These are phyloP conservation scores for Cadophora gregata DNA, from an alignment of 2,329 filamentous ascomycete genomes.

Conservation along the genomic window DNA sequence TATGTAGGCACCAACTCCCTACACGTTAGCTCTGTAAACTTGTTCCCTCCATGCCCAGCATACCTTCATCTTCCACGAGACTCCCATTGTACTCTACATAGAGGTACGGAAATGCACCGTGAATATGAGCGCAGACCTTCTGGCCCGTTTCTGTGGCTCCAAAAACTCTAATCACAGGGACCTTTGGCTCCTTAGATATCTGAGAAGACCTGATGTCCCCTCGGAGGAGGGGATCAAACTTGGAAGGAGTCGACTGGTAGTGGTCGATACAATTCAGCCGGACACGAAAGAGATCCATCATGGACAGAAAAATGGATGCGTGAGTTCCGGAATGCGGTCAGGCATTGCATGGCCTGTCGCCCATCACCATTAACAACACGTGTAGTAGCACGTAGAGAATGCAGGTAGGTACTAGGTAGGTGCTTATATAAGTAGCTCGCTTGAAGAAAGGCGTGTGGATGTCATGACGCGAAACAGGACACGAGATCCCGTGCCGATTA, in stretches of 20 bases:
- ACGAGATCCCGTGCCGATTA: constrained; percentile 20
- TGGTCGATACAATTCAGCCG: constrained; percentile 95
- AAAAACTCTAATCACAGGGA: constrained; percentile 89
- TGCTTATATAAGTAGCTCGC: too few relatives aligned
- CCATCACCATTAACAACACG: not conserved
- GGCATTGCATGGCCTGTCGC: constrained; percentile 21
- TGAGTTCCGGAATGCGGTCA: constrained; percentile 11
- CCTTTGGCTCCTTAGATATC: constrained; percentile 68
- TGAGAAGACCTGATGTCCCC: constrained; percentile 65
- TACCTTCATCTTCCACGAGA: constrained; percentile 71
- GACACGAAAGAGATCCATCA: constrained; percentile 82
- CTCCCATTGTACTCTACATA: constrained; percentile 84
- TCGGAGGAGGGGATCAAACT: constrained; percentile 80
- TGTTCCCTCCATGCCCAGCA: constrained; percentile 38
- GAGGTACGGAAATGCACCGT: constrained; percentile 95
- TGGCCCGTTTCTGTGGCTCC: constrained; percentile 93
- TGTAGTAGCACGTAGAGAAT: too few relatives aligned
- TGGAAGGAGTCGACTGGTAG: constrained; percentile 81
- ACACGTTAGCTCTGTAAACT: constrained; percentile 28
- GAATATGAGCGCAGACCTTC: constrained; percentile 94
- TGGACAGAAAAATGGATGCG: constrained; percentile 15
- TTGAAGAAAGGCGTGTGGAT: constrained; percentile 4
- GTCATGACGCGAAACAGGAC: constrained; percentile 13
- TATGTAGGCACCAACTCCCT: constrained; percentile 75
- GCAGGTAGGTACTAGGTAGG: too few relatives aligned